Conservation (phyloP, 306 rosid species). For the Corylus heterophylla region DNA sequence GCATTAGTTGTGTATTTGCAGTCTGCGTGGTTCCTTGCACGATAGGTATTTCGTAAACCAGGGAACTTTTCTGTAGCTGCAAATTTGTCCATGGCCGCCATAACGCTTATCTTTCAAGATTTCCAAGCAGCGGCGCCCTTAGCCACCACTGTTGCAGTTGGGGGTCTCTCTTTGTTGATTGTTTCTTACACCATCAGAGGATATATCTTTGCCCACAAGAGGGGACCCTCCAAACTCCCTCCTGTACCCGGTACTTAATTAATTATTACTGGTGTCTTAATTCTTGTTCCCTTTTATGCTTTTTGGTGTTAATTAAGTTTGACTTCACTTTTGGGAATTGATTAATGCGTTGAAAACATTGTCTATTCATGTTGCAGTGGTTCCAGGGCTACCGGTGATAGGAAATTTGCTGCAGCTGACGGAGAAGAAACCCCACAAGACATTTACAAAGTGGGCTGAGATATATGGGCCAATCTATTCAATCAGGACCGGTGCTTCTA, state of each 20-base stretch:
- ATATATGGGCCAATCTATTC: slow-evolving; percentile 76
- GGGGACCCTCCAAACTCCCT: slow-evolving; percentile 44
- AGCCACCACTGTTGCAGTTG: slow-evolving; percentile 38
- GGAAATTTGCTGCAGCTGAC: slow-evolving; percentile 89
- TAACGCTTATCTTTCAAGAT: slow-evolving; percentile 4
- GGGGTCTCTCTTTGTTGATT: slow-evolving; percentile 43
- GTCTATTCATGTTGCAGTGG: slow-evolving; percentile 48
- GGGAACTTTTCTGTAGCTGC: too few species aligned
- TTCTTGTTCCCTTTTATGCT: background rate
- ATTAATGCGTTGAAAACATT: background rate
- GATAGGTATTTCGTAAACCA: too few species aligned
- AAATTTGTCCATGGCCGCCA: slow-evolving; percentile 16
- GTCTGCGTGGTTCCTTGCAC: too few species aligned
- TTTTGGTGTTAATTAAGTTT: background rate
- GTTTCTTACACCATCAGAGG: slow-evolving; percentile 21
- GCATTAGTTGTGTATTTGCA: too few species aligned
- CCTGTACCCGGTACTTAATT: slow-evolving; percentile 57
- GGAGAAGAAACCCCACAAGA: slow-evolving; percentile 94
- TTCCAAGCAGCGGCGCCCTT: slow-evolving; percentile 37
- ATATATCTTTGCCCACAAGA: slow-evolving; percentile 6
- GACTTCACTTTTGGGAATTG: background rate
- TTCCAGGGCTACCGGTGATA: slow-evolving; percentile 75
- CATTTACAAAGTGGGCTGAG: slow-evolving; percentile 71
- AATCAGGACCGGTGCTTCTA: slow-evolving; percentile 79
- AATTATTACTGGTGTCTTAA: background rate